Base-by-base conservation (phyloP, 192 early-diverging fungal species). In the Backusella parvicylindrica region DNA sequence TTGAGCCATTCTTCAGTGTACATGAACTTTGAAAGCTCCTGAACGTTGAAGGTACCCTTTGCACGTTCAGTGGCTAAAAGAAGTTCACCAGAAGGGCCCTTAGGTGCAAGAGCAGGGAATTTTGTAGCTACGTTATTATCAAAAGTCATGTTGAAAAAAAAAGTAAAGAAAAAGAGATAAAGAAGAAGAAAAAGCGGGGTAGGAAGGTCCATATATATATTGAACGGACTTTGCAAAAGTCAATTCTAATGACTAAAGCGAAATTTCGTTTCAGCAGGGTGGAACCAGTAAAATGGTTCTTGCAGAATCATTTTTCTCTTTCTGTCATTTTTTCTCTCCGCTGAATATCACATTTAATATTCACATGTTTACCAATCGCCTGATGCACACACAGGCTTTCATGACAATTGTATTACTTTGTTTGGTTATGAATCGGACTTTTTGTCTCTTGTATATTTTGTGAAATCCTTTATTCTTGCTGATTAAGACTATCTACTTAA, bases 11-110 rank as follows among this genome's bases (percentile, higher is more conserved):
- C 84, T 13, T 89, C 78, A 49, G 89, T 90, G 36, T 92, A 85
- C 73, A 95, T 85, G 69, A 91, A 90, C 74, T 80, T 77, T 68
- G 91, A 84, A 76, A 96, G 87, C 23, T 89, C 88, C 32, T 87
- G 70, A 28, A 89, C 81, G 53, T 85, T 79, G 74, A 96, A 96
- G 21, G 84, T 82, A 21, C 91, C 88, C 73, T 83, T 85, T 31
- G 84, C 70, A 64, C 95, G 91, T 80, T 96, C 95, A 53, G 77
- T 71, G 21, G 86, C 84, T 6, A 95, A 85, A 43, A 87, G 68
- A 36, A 84, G 79, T 15, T 68, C 72, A 33, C 88, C 88, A 50
- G 84, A 82, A 35, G 88, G 88, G 32, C 79, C 86, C 18, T 78
- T 79, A 70, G 85, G 83, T 33, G 74, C 78, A 56, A 85, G 77